Evolutionary conservation across 1,284 basidiomycete species (phyloP), one percentile per base, ranked within the genome.

Genomic region (Lentinula novae-zelandiae): DNA sequence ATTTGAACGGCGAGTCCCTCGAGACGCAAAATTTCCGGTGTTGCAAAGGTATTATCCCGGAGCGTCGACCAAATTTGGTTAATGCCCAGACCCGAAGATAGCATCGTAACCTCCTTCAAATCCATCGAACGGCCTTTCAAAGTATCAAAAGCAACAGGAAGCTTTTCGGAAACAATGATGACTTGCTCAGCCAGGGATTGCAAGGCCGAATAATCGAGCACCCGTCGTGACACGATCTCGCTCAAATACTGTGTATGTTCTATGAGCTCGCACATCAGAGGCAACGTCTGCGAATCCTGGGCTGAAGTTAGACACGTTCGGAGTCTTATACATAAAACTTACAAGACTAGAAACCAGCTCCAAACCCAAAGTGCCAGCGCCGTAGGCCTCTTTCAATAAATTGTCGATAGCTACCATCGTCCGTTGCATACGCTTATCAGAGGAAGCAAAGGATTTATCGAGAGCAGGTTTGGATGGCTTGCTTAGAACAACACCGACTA

Each of bases 51-150:
- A 31, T 69, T 66, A 22, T 63, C 57, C 53, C 74, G 76, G 53
- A 86, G 69, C 3, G 69, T 69, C n/a, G 75, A 74, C 85, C 85
- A 87, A 38, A 87, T 78, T 13, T 83, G 76, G 36, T 77, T 73
- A 64, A 89, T 67, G 31, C 86, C 86, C 31, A 80, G 73, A 9
- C 87, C 87, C 20, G 78, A 78, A 15, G 79, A 77, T 5, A 80
- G 75, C n/a, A 79, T 80, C n/a, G 84, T 72, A 3, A 71, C 63
- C 3, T 75, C 68, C 56, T 75, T 71, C 4, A 89, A 71, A 34
- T 65, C 62, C 22, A 33, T 53, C 70, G 61, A 12, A 72, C 74
- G 66, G 27, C 57, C 60, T 12, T 64, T 64, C 38, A 85, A 65
- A 36, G 62, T 54, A 1, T 62, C 57, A 56, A 83, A 78, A 9